Evolutionary conservation across 176 grass and related monocot genomes (phyloP).

Genomic region (Oryza australiensis): DNA sequence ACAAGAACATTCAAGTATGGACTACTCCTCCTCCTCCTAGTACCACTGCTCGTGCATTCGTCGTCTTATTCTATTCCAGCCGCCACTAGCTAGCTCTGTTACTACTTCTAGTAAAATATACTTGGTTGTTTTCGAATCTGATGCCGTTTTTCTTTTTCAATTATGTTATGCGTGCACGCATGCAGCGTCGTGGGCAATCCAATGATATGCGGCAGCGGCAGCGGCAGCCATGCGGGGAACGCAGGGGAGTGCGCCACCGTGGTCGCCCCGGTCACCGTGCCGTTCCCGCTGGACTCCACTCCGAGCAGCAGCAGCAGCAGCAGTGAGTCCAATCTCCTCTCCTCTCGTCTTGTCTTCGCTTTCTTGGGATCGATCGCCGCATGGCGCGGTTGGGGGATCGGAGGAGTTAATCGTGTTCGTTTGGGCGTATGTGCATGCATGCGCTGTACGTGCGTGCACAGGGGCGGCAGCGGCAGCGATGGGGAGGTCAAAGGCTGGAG

Average conservation of each 20-base stretch:
- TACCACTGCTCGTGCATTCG: neutral
- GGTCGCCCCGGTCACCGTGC: conserved; percentile 45
- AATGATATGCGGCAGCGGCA: conserved; percentile 71
- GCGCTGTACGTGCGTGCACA: neutral
- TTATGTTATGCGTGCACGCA: neutral
- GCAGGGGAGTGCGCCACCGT: conserved; percentile 62
- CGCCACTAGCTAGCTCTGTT: neutral
- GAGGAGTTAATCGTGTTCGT: conserved; percentile 15
- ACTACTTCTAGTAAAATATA: neutral
- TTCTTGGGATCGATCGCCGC: neutral
- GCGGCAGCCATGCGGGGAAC: conserved; percentile 25
- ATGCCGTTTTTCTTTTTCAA: neutral
- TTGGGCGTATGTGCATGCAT: neutral
- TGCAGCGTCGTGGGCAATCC: conserved; percentile 90
- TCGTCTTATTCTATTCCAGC: conserved; percentile 19
- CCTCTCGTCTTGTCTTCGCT: neutral
- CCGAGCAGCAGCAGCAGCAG: conserved; percentile 22
- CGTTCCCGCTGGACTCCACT: conserved; percentile 69
- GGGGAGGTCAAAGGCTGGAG: conserved; percentile 67
- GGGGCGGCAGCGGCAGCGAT: conserved; percentile 10
- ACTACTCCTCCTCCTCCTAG: too few relatives aligned
- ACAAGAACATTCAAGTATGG: conserved; percentile 84
- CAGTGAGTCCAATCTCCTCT: conserved; percentile 37
- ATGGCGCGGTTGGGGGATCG: conserved; percentile 12
- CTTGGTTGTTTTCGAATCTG: neutral